These are phyloP conservation scores for Melampsora americana DNA, from an alignment of 1,284 basidiomycete species.

Conservation along the genomic window DNA sequence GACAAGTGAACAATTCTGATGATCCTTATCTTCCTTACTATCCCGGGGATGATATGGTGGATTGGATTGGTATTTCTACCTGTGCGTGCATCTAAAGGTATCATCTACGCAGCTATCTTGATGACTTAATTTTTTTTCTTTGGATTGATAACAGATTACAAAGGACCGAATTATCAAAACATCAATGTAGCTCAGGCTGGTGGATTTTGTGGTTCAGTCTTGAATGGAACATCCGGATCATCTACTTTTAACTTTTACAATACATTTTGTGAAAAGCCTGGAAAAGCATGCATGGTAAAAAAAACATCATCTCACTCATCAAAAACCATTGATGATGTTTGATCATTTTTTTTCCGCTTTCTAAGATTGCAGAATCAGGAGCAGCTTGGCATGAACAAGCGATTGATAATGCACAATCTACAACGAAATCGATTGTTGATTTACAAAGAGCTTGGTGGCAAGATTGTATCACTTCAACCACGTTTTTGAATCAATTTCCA, in stretches of 20 bases:
- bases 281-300: conserved; percentile 35
- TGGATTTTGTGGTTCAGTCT: conserved; percentile 30
- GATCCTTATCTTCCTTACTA: conserved; percentile 51
- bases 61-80: conserved; percentile 52
- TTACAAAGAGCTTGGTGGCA: conserved; percentile 41
- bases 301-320: background rate
- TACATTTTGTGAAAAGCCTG: conserved; percentile 30
- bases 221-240: conserved; percentile 25
- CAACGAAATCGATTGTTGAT: conserved; percentile 15
- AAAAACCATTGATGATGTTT: background rate
- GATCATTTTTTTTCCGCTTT: background rate
- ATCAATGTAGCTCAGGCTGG: conserved; percentile 24
- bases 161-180: conserved; percentile 45
- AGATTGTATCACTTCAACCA: conserved; percentile 37
- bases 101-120: too few relatives aligned
- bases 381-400: conserved; percentile 45
- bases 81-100: too few relatives aligned
- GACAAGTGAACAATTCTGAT: conserved; percentile 47
- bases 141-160: conserved; percentile 43
- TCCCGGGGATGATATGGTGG: conserved; percentile 52
- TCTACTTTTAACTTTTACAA: conserved; percentile 37
- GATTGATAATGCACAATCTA: background rate
- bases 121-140: too few relatives aligned
- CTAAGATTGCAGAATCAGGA: conserved; percentile 45
- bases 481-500: conserved; percentile 41